A percentile compares a stretch with the other conserved stretches of the same genome.
phyloP scores from a whole-genome alignment of 768 basidiomycete species.

The Mrakia blollopis region DNA sequence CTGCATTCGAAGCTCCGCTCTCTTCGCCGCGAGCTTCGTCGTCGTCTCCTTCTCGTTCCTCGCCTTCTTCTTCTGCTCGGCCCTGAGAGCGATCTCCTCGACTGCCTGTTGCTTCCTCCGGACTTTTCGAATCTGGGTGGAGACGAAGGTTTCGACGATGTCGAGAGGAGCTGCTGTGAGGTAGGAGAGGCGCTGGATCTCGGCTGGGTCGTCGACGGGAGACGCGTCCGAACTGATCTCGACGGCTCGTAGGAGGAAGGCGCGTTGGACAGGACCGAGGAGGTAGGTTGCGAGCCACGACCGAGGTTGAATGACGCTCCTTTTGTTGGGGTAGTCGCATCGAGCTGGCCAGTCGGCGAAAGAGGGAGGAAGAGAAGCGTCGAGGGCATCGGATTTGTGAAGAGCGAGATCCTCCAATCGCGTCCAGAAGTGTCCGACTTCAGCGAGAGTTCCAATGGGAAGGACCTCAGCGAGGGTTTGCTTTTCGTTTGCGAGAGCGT shows the following conservation, averaged over 20 bases:
- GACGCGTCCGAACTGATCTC: neutral
- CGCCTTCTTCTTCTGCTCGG: neutral
- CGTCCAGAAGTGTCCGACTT: neutral
- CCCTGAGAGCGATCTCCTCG: neutral
- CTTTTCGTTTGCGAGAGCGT: neutral
- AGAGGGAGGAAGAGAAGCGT: neutral
- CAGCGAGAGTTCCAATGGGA: neutral
- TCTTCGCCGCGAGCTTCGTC: conserved; percentile 8
- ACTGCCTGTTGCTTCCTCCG: neutral
- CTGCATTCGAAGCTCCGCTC: conserved; percentile 19
- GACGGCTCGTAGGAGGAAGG: conserved; percentile 5
- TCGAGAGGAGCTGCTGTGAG: neutral
- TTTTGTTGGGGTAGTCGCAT: conserved; percentile 11
- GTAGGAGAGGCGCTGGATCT: neutral
- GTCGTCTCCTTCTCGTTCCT: neutral
- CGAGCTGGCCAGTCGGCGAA: neutral
- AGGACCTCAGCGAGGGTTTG: neutral
- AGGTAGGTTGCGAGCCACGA: conserved; percentile 1
- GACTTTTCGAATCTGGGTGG: neutral
- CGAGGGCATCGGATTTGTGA: neutral
- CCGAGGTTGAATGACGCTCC: neutral
- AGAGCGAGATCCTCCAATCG: conserved; percentile 2
- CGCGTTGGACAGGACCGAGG: conserved; percentile 10
- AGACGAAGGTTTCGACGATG: neutral
- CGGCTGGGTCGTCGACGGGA: neutral